Base-by-base conservation (phyloP, 495 filamentous ascomycete species). In the Xylaria palmicola region DNA sequence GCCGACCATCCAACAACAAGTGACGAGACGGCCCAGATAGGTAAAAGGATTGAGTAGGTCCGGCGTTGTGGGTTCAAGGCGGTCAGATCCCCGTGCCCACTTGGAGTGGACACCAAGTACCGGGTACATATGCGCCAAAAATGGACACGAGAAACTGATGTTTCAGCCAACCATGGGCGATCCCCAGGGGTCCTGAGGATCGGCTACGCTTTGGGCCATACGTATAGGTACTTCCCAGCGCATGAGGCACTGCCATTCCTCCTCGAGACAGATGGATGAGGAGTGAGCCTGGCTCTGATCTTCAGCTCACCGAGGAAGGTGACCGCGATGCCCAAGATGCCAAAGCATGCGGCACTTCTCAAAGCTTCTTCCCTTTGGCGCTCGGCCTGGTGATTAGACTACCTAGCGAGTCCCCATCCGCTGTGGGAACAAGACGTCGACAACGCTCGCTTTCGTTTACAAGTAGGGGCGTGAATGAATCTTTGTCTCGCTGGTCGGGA, bases 121-220 rank as follows among this genome's bases (percentile, higher is more conserved):
- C n/a, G n/a, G n/a, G n/a, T n/a, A n/a, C n/a, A 51, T 10, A 51
- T 51, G 48, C 55, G 58, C 77, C 77, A 80, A 80, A 78, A 79
- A 75, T 79, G 77, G 77, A 80, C 76, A 80, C 77, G 77, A 80
- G 77, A 80, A 78, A 78, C 74, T 59, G 67, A 41, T 69, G 77
- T 78, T 77, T 77, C 74, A 76, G 69, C 77, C 75, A 79, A 77
- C 73, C 75, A 73, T 64, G 58, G 51, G 64, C 63, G 50, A 54
- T 17, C 34, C 24, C n/a, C n/a, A n/a, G n/a, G n/a, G n/a, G 45
- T 32, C 34, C 44, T 29, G 51, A 37, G 65, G 65, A 68, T 70
- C 68, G 60, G 43, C 45, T 54, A 24, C 51, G 62, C 47, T 54
- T 65, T 60, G 56, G 47, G 57, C 56, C 65, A 63, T 63, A 62